Conservation (phyloP, 495 filamentous ascomycete species). For the Podospora didyma region DNA sequence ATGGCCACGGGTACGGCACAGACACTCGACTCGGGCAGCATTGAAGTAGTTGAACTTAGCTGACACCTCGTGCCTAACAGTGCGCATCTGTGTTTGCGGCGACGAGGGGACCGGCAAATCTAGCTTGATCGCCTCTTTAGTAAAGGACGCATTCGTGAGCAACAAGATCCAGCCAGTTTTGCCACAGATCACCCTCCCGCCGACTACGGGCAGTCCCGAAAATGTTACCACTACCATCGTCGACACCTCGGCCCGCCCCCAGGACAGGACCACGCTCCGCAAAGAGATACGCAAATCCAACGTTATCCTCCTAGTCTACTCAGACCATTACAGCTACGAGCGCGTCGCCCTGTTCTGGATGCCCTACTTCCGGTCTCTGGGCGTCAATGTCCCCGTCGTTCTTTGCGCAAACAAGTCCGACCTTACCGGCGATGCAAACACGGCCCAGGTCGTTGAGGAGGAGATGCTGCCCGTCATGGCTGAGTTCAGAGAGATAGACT, state of each 20-base stretch:
- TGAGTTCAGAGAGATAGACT: conserved; percentile 98
- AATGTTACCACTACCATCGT: conserved; percentile 95
- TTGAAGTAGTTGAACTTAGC: not conserved
- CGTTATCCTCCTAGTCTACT: conserved; percentile 95
- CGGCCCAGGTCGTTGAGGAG: conserved; percentile 80
- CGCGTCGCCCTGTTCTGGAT: conserved; percentile 96
- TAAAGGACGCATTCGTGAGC: conserved; percentile 91
- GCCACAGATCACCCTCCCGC: conserved; percentile 89
- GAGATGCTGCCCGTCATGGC: conserved; percentile 99
- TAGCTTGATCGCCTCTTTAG: conserved; percentile 71
- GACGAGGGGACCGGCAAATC: conserved; percentile 78
- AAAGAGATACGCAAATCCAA: conserved; percentile 96
- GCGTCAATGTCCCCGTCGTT: conserved; percentile 97
- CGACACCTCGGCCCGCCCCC: conserved; percentile 92
- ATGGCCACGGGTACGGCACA: conserved; percentile 4
- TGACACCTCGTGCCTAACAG: conserved; percentile 38
- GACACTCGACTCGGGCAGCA: not conserved
- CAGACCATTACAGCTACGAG: conserved; percentile 98
- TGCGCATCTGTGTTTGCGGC: conserved; percentile 93
- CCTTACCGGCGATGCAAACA: conserved; percentile 57
- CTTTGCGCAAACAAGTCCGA: conserved; percentile 97
- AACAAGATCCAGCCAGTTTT: conserved; percentile 92
- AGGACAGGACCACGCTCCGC: conserved; percentile 80
- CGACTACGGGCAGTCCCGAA: conserved; percentile 80
- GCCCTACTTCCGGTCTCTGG: conserved; percentile 92